phyloP scores from a whole-genome alignment of 345 rosid species.

The Brassica carinata region DNA sequence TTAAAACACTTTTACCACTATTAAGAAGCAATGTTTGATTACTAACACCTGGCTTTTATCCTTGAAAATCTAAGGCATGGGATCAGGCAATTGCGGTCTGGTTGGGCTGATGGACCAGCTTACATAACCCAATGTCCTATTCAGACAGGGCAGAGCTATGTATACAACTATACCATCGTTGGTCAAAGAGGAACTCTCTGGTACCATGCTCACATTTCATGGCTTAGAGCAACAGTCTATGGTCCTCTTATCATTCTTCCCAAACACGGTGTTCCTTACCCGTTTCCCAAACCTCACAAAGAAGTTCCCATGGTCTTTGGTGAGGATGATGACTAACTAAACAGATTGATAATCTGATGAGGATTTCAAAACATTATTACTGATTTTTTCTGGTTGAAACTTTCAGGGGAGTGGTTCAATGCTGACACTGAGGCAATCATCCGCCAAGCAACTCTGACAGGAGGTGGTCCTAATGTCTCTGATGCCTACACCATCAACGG shows the following conservation, averaged over 20 bases:
- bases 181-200: not conserved
- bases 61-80: not conserved
- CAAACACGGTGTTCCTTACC: not conserved
- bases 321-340: not conserved
- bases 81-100: not conserved
- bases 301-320: not conserved
- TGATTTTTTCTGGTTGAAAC: not conserved
- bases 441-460: not conserved
- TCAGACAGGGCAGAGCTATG: not conserved
- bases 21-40: not conserved
- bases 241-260: not conserved
- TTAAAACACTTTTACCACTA: not conserved
- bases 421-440: not conserved
- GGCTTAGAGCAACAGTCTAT: constrained; percentile 1
- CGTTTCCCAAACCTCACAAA: not conserved
- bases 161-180: not conserved
- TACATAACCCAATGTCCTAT: not conserved
- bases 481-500: not conserved
- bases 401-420: not conserved
- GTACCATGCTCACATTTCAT: not conserved
- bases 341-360: not conserved
- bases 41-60: not conserved
- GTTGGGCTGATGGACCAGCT: constrained; percentile 4
- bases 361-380: not conserved
- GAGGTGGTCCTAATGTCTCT: constrained; percentile 4